Conservation (phyloP, 805 yeast species). For the Candida maltosa region DNA sequence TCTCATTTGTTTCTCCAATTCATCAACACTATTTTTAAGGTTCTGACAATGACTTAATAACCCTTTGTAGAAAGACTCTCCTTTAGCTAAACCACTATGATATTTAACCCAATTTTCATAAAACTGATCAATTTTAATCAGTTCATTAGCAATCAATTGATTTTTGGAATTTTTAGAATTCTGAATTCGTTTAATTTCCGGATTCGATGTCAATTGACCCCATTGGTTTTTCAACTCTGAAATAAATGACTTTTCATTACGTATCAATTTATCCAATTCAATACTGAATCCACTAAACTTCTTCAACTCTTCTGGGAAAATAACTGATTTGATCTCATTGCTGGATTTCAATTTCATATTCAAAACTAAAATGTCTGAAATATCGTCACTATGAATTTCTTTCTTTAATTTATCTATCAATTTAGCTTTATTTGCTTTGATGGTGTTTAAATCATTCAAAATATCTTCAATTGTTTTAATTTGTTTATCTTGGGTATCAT, state of each 20-base stretch:
- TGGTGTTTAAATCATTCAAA: slow-evolving; percentile 56
- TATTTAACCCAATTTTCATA: slow-evolving; percentile 55
- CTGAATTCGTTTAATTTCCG: slow-evolving; percentile 37
- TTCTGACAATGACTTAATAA: slow-evolving; percentile 27
- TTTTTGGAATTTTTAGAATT: slow-evolving; percentile 38
- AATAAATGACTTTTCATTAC: slow-evolving; percentile 56
- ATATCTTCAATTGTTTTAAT: slow-evolving; percentile 53
- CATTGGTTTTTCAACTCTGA: slow-evolving; percentile 25
- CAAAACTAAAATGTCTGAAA: slow-evolving; percentile 68
- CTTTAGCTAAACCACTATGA: slow-evolving; percentile 56
- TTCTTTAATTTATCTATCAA: slow-evolving; percentile 64
- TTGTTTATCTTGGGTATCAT: slow-evolving; percentile 40
- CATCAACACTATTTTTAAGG: slow-evolving; percentile 2
- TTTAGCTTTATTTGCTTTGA: slow-evolving; percentile 62
- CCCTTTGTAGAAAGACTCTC: slow-evolving; percentile 60
- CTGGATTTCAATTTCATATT: slow-evolving; percentile 56
- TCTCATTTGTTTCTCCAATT: too few species aligned
- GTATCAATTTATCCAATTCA: slow-evolving; percentile 66
- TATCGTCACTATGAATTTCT: slow-evolving; percentile 77
- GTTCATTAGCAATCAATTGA: slow-evolving; percentile 16
- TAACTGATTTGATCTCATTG: slow-evolving; percentile 50
- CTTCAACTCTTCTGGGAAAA: slow-evolving; percentile 66
- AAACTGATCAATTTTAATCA: slow-evolving; percentile 41
- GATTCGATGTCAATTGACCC: slow-evolving; percentile 22
- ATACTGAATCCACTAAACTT: slow-evolving; percentile 71